phyloP scores from a whole-genome alignment of 1,284 basidiomycete genomes.

The Malassezia furfur region DNA sequence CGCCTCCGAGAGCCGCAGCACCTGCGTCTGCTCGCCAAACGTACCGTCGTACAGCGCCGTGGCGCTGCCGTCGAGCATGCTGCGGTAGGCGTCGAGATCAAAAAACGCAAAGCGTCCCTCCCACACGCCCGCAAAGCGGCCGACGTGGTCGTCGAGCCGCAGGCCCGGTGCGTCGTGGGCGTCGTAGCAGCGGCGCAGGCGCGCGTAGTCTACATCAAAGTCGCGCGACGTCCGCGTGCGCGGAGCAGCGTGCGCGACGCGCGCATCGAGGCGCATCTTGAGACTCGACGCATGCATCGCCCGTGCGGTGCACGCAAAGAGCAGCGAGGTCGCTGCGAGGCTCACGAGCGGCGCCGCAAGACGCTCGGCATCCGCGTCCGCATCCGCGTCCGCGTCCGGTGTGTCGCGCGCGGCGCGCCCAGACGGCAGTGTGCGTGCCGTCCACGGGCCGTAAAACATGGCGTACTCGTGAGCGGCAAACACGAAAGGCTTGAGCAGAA shows the following conservation, averaged over 20 bases:
- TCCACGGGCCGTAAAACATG: conserved; percentile 3
- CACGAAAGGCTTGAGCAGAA: conserved; percentile 2
- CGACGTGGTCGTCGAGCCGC: not conserved
- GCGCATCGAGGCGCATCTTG: not conserved
- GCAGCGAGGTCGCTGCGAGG: not conserved
- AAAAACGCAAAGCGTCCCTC: conserved; percentile 5
- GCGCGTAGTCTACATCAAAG: not conserved
- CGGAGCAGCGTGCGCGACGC: not conserved
- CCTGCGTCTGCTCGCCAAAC: conserved; percentile 5
- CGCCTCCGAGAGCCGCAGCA: conserved; percentile 1
- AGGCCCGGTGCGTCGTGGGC: not conserved
- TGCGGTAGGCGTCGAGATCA: conserved; percentile 1
- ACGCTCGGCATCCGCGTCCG: not conserved
- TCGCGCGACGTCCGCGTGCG: not conserved
- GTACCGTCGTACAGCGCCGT: not conserved
- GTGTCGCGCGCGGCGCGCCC: not conserved
- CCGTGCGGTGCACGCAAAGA: not conserved
- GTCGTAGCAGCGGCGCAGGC: not conserved
- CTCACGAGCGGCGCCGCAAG: conserved; percentile 1
- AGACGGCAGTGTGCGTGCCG: not conserved
- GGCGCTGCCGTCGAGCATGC: not conserved
- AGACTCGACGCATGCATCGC: not conserved
- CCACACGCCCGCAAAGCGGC: conserved; percentile 2
- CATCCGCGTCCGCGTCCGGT: not conserved
- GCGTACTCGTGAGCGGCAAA: conserved; percentile 3